Evolutionary conservation across 2,329 filamentous ascomycete species (phyloP), one percentile per base, ranked within the genome.

Genomic region (Teratosphaeriaceae sp.): DNA sequence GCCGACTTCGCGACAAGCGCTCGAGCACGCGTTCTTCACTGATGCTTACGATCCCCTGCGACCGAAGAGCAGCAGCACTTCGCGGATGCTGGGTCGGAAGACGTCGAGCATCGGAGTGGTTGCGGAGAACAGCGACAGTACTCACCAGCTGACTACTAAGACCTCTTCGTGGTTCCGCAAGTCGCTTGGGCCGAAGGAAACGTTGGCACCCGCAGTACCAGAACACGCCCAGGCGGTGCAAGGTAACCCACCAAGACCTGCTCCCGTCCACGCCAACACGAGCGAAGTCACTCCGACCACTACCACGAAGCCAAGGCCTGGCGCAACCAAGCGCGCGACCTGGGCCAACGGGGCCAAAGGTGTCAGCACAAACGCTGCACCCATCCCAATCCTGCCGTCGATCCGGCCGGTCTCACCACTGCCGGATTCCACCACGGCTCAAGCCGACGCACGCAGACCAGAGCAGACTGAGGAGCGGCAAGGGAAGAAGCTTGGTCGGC

Each of bases 391-490:
- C 49, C 72, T 98, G 38, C 92, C 92, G 11, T 95, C 89, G 1
- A 95, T 97, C 56, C 80, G 85, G 51, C 90, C 92, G 11, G 89
- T 97, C 40, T 97, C 92, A 27, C 92, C 92, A n/a, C 66, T 97
- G n/a, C 92, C 89, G 5, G 89, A 96, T 65, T 79, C 88, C 40
- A 88, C 95, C 35, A 95, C 82, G 43, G 92, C 89, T 21, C 88
- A 95, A 65, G 89, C 85, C 40, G 89, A 79, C 58, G 81, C 78
- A 44, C 76, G 80, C 33, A 70, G 74, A 15, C 65, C 65, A 23
- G 67, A 60, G 34, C 43, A 52, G 23, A 65, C 6, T 9, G 79
- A 83, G 33, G 80, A 84, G 49, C 84, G 87, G 67, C 73, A 73
- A 2, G 75, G 76, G 49, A 94, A 92, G 76, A 98, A 98, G 73